phyloP scores from a whole-genome alignment of 2,329 filamentous ascomycete genomes.

The Biscogniauxia sp. region DNA sequence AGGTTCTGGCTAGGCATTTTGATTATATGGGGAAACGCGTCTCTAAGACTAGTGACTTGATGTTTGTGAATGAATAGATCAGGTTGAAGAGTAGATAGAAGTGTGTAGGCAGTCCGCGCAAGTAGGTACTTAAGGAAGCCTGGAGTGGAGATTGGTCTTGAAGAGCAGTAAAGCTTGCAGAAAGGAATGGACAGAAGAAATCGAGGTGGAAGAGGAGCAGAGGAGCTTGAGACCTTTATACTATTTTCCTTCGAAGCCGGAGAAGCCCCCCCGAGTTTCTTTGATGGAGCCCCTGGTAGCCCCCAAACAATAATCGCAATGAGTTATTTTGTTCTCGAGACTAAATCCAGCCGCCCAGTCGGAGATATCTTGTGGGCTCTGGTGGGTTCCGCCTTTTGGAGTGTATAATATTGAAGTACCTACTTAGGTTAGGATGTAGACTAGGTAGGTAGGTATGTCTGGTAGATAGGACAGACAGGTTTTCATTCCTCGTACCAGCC shows the following conservation, averaged over 20 bases:
- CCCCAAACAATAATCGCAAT: neutral
- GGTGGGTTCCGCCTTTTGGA: neutral
- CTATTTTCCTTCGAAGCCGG: neutral
- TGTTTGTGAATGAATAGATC: neutral
- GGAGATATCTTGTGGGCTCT: conserved; percentile 1
- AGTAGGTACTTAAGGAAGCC: neutral
- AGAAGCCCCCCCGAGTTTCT: neutral
- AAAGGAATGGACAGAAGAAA: neutral
- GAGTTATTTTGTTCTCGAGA: neutral
- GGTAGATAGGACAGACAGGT: neutral
- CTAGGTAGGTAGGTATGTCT: too few species aligned
- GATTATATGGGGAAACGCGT: conserved; percentile 5
- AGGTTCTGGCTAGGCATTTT: conserved; percentile 31
- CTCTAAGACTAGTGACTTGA: neutral
- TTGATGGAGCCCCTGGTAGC: neutral
- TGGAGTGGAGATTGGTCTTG: neutral
- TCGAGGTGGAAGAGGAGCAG: neutral
- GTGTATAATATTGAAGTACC: neutral
- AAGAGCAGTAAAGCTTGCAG: neutral
- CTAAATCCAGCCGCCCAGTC: neutral
- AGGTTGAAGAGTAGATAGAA: neutral
- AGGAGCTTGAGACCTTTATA: neutral
- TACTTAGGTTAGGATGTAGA: too few species aligned
- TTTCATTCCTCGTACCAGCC: neutral
- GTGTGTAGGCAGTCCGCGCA: neutral